Conservation (phyloP, 148 eudicot genomes). For the Camellia granthamiana region DNA sequence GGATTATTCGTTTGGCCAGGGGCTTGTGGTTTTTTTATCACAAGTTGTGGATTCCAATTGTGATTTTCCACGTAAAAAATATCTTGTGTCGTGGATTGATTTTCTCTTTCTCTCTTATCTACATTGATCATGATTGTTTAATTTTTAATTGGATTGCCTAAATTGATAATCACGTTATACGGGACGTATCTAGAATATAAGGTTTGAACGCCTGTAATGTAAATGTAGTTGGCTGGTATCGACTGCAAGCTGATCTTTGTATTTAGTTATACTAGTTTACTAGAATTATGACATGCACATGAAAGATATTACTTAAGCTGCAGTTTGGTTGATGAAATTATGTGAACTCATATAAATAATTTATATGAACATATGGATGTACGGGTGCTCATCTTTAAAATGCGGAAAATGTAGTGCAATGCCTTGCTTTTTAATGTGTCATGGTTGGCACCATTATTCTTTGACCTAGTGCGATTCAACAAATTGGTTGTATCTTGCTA, state of each 20-base stretch:
- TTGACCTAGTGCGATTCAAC: background rate
- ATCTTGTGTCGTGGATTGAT: no score
- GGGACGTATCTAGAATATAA: background rate
- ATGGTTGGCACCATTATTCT: background rate
- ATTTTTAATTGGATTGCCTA: no score
- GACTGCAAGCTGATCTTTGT: background rate
- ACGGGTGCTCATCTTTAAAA: background rate
- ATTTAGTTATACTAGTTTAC: background rate
- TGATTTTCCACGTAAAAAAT: no score
- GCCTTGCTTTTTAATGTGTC: background rate
- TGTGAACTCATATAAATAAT: background rate
- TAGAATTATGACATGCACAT: background rate
- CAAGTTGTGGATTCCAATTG: no score
- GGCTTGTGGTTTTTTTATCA: no score
- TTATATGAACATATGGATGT: background rate
- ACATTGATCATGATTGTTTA: no score
- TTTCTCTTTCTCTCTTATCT: no score
- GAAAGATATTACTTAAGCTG: background rate
- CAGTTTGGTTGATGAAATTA: background rate
- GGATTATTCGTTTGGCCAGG: no score
- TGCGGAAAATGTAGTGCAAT: background rate
- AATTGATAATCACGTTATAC: no score
- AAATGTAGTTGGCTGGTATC: background rate
- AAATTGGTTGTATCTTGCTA: background rate
- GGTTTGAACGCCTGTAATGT: no score